These are phyloP conservation scores for Pichia membranifaciens DNA, from an alignment of 805 yeast species.

Conservation along the genomic window DNA sequence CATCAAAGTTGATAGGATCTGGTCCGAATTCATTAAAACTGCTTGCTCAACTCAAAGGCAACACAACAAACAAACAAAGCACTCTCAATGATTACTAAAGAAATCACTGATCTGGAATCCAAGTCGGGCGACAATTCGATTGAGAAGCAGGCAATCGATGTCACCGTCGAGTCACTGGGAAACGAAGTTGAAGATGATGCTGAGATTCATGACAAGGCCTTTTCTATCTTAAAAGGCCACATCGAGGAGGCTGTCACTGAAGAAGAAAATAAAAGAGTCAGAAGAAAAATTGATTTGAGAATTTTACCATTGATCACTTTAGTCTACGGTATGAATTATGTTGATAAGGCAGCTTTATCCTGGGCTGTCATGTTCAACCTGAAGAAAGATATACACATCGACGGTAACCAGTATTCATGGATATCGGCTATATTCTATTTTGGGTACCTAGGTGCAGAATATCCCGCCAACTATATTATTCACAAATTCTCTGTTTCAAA, in stretches of 20 bases:
- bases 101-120: too few relatives aligned
- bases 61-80: too few relatives aligned
- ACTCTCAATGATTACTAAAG: too few relatives aligned
- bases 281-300: constrained; percentile 29
- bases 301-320: constrained; percentile 24
- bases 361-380: constrained; percentile 45
- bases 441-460: constrained; percentile 43
- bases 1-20: too few relatives aligned
- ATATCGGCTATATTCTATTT: constrained; percentile 42
- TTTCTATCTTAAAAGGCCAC: constrained; percentile 18
- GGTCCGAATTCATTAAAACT: too few relatives aligned
- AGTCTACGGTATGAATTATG: constrained; percentile 30
- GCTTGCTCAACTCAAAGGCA: too few relatives aligned
- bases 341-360: constrained; percentile 48
- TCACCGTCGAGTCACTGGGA: constrained; percentile 3
- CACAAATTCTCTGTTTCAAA: constrained; percentile 34
- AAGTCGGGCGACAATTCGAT: not conserved
- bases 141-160: not conserved
- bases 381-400: constrained; percentile 39
- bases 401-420: constrained; percentile 38
- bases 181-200: constrained; percentile 10
- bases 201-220: constrained; percentile 19
- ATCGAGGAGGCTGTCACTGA: constrained; percentile 10
- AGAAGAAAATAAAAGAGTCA: constrained; percentile 26
- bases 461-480: constrained; percentile 38